Base-by-base conservation (phyloP, 441 rosid genomes). In the Pelargonium cotyledonis region DNA sequence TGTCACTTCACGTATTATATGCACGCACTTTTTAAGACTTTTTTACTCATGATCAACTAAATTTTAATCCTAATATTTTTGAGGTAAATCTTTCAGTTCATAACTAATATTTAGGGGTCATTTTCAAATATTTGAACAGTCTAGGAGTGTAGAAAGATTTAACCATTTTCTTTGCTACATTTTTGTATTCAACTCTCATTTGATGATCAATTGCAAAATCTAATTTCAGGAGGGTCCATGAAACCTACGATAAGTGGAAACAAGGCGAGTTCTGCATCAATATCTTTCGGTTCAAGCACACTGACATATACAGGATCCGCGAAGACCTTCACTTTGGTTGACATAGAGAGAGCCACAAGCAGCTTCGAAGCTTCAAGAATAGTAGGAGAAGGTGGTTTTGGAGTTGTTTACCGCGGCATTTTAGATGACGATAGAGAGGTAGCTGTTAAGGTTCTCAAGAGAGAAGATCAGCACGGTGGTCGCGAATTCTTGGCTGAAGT, bases 301-400 rank as follows among this genome's bases (percentile, higher is more conserved):
- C 86, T 85, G 51, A 82, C 93, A 31, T 91, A 86, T 70, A 68
- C 91, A 5, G 92, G 91, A 81, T 94, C 96, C 61, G 96, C 97
- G 8, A 91, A 85, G 82, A 91, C 98, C 41, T 94, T 84, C 76
- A 86, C 85, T 49, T 70, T 82, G 66, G 82, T 74, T 73, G 98
- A 91, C 53, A 80, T 94, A 62, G 89, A 70, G 79, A 91, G 75
- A 78, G 98, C 97, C 68, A 91, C 97, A 1, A 76, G 79, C 63
- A 86, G 84, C 67, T 94, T 94, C 72, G 85, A 89, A 64, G 83
- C 73, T 77, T 80, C 92, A 43, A 83, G 84, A 83, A 58, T 94
- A 69, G 87, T 94, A 26, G 95, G 98, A 72, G 97, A 94, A 83
- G 98, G 98, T 31, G 98, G 97, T 35, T 94, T 94, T 61, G 98